These are phyloP conservation scores for Aspergillus tanneri DNA, from an alignment of 2,329 filamentous ascomycete genomes.

Conservation along the genomic window DNA sequence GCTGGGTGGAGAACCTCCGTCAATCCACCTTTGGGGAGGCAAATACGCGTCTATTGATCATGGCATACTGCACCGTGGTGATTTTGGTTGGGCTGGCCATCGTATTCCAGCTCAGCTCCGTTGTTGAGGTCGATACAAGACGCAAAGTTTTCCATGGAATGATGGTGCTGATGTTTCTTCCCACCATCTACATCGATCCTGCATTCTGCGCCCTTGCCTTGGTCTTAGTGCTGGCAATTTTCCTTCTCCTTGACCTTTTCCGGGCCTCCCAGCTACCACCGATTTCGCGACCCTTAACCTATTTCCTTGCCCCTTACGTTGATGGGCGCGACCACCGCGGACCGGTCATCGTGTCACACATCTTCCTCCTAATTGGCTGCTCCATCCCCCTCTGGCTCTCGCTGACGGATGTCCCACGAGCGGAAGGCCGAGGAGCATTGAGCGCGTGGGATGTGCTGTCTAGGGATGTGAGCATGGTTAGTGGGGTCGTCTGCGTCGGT, in stretches of 20 bases:
- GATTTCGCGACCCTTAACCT: slow-evolving; percentile 77
- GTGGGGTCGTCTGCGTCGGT: slow-evolving; percentile 89
- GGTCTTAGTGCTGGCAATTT: slow-evolving; percentile 75
- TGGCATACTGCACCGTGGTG: slow-evolving; percentile 69
- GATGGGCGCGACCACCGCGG: slow-evolving; percentile 91
- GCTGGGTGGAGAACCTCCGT: slow-evolving; percentile 66
- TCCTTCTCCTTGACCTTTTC: slow-evolving; percentile 84
- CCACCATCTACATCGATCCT: slow-evolving; percentile 82
- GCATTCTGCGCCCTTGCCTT: slow-evolving; percentile 77
- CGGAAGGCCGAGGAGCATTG: slow-evolving; percentile 56
- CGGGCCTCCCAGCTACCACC: slow-evolving; percentile 89
- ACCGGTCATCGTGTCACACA: slow-evolving; percentile 92
- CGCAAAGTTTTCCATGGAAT: slow-evolving; percentile 98
- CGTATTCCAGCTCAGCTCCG: slow-evolving; percentile 70
- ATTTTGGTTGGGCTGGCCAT: slow-evolving; percentile 69
- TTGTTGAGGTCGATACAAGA: slow-evolving; percentile 90
- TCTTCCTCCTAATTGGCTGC: slow-evolving; percentile 92
- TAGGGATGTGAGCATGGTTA: slow-evolving; percentile 83
- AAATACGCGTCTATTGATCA: slow-evolving; percentile 76
- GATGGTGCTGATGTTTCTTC: slow-evolving; percentile 95
- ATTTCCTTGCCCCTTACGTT: slow-evolving; percentile 88
- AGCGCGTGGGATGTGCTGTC: slow-evolving; percentile 71
- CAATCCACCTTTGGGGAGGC: slow-evolving; percentile 67
- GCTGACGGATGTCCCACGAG: slow-evolving; percentile 66
- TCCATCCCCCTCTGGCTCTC: slow-evolving; percentile 92